Evolutionary conservation across 2,329 filamentous ascomycete genomes (phyloP).

Genomic region (Didymella pomorum): DNA sequence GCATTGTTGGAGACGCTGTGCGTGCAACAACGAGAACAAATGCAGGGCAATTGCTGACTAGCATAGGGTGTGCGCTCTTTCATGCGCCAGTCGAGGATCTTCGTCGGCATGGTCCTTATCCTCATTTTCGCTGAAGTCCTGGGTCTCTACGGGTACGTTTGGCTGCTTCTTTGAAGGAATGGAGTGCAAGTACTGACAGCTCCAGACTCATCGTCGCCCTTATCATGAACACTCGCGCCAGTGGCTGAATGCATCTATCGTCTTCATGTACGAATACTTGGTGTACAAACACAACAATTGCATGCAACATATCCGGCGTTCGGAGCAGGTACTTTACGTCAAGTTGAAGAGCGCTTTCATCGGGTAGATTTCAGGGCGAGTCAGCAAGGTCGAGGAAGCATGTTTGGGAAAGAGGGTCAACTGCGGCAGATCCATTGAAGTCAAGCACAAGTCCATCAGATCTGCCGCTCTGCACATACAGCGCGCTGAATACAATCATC

Average conservation of each 20-base stretch:
- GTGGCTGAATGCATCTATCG: conserved; percentile 54
- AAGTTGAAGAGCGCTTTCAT: not conserved
- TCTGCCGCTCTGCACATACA: not conserved
- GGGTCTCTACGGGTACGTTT: conserved; percentile 87
- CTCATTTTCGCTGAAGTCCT: conserved; percentile 98
- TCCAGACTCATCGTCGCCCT: conserved; percentile 86
- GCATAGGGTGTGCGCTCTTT: conserved; percentile 81
- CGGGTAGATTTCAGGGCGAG: not conserved
- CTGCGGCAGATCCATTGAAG: not conserved
- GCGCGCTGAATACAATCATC: conserved; percentile 4
- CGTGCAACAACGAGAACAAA: conserved; percentile 33
- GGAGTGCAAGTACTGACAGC: conserved; percentile 21
- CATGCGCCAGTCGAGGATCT: conserved; percentile 95
- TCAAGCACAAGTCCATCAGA: not conserved
- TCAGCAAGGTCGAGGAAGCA: not conserved
- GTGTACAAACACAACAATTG: conserved; percentile 28
- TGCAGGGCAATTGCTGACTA: conserved; percentile 26
- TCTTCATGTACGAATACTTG: conserved; percentile 42
- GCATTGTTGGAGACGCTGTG: conserved; percentile 90
- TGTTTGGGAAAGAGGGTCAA: not conserved
- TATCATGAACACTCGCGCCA: conserved; percentile 88
- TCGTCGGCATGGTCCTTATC: conserved; percentile 98
- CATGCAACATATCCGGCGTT: conserved; percentile 23
- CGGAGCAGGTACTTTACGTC: conserved; percentile 6
- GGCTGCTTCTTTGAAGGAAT: not conserved